Conservation (phyloP, 2,329 filamentous ascomycete species). For the Diaporthe velutina region DNA sequence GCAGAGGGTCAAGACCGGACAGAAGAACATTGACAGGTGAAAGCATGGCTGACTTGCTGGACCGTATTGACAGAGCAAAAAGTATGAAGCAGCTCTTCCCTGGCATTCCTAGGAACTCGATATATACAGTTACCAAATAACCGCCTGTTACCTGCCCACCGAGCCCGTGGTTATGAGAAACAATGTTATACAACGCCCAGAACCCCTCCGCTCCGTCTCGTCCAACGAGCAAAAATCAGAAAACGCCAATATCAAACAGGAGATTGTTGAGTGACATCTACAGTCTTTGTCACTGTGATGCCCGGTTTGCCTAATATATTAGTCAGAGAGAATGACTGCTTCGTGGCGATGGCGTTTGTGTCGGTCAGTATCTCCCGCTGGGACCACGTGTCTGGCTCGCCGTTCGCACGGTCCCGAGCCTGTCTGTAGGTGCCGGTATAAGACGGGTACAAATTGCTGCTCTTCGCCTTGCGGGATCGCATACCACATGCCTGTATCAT, state of each 20-base stretch:
- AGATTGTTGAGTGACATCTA: slow-evolving; percentile 32
- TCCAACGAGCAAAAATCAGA: slow-evolving; percentile 9
- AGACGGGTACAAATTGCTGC: slow-evolving; percentile 26
- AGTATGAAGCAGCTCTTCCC: not conserved
- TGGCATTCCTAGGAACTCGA: not conserved
- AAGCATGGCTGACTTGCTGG: not conserved
- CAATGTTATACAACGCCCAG: slow-evolving; percentile 1
- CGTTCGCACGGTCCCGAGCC: not conserved
- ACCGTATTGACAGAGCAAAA: slow-evolving; percentile 2
- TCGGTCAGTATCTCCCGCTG: slow-evolving; percentile 36
- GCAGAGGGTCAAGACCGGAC: not conserved
- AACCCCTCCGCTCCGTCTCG: slow-evolving; percentile 2
- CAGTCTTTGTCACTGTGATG: slow-evolving; percentile 39
- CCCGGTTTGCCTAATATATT: slow-evolving; percentile 33
- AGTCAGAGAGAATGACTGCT: slow-evolving; percentile 31
- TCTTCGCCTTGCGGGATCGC: slow-evolving; percentile 27
- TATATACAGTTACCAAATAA: slow-evolving; percentile 15
- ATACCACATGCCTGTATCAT: slow-evolving; percentile 37
- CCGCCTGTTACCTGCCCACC: not conserved
- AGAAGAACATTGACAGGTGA: not conserved
- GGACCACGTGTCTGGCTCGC: slow-evolving; percentile 37
- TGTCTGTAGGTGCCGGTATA: slow-evolving; percentile 30
- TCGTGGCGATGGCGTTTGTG: slow-evolving; percentile 22
- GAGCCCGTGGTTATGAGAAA: not conserved
- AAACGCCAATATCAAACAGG: slow-evolving; percentile 16